These are phyloP conservation scores for Oemleria cerasiformis DNA, from an alignment of 306 rosid genomes.

Conservation along the genomic window DNA sequence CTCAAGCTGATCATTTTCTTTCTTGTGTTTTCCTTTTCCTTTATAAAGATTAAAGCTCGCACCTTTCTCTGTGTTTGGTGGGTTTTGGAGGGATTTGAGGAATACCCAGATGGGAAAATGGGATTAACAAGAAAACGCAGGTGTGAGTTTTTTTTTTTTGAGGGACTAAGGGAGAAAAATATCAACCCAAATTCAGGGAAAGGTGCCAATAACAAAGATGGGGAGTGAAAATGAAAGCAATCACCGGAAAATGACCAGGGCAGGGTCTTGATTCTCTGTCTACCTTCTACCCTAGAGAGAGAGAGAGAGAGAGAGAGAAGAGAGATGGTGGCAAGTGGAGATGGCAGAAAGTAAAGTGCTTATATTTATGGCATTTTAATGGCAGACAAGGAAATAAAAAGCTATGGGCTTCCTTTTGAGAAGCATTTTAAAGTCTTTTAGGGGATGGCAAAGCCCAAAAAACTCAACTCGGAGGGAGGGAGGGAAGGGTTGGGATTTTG, in stretches of 20 bases:
- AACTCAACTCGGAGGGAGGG: background rate
- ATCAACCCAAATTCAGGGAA: conserved; percentile 1
- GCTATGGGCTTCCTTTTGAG: conserved; percentile 27
- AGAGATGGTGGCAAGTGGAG: conserved; percentile 9
- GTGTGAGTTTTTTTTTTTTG: background rate
- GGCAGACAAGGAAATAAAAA: conserved; percentile 49
- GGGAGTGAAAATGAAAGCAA: background rate
- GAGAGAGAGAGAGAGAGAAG: background rate
- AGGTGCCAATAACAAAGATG: background rate
- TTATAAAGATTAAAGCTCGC: background rate
- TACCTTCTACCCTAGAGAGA: background rate
- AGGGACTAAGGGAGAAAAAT: background rate
- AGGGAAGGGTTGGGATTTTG: background rate
- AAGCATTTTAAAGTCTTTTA: conserved; percentile 37
- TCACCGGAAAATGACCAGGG: background rate
- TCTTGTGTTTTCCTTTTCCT: background rate
- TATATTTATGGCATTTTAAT: conserved; percentile 38
- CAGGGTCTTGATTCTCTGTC: background rate
- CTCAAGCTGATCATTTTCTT: conserved; percentile 46
- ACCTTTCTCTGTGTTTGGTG: background rate
- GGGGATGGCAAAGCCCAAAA: conserved; percentile 20
- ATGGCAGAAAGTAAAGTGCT: background rate
- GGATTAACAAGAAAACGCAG: conserved; percentile 1
- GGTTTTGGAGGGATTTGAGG: background rate
- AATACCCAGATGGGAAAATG: conserved; percentile 1